Conservation (phyloP, 768 basidiomycete genomes). For the Gloeopeniophorella convolvens region DNA sequence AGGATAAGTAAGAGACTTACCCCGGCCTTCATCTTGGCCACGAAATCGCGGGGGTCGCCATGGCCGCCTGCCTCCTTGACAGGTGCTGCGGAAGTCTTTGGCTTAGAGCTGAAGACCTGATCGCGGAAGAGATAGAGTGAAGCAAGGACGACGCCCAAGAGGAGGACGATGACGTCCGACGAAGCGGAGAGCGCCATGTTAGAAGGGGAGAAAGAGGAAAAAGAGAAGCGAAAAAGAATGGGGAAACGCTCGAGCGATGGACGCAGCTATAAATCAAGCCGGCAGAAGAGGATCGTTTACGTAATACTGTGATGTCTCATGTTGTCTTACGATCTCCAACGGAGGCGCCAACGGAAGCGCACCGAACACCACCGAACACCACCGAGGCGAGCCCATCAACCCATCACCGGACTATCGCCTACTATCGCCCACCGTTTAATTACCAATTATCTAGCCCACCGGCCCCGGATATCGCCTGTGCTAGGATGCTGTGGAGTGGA, state of each 20-base stretch:
- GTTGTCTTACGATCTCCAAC: not conserved
- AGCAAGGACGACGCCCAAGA: slow-evolving; percentile 68
- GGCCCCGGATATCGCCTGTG: too few species aligned
- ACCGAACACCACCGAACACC: too few species aligned
- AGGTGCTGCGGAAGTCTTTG: slow-evolving; percentile 43
- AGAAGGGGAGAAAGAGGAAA: slow-evolving; percentile 4
- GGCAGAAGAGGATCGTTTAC: not conserved
- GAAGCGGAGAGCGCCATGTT: slow-evolving; percentile 55
- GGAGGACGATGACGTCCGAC: slow-evolving; percentile 68
- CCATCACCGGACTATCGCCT: too few species aligned
- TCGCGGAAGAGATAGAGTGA: slow-evolving; percentile 80
- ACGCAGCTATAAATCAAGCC: slow-evolving; percentile 1
- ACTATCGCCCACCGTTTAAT: too few species aligned
- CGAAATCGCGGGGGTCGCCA: slow-evolving; percentile 89
- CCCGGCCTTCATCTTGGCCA: slow-evolving; percentile 88
- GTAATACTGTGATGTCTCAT: too few species aligned
- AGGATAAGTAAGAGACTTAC: slow-evolving; percentile 43
- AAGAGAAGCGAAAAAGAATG: slow-evolving; percentile 12
- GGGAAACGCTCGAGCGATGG: slow-evolving; percentile 3
- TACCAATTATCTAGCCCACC: too few species aligned
- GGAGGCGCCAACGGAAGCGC: too few species aligned
- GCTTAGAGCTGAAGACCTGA: slow-evolving; percentile 64
- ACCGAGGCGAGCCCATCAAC: too few species aligned
- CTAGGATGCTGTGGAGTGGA: too few species aligned
- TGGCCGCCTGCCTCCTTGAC: slow-evolving; percentile 46